A percentile compares a stretch with the other conserved stretches of the same genome.
These are phyloP conservation scores for Mortierella sp. DNA, from an alignment of 371 early-diverging fungal genomes.

Conservation along the genomic window DNA sequence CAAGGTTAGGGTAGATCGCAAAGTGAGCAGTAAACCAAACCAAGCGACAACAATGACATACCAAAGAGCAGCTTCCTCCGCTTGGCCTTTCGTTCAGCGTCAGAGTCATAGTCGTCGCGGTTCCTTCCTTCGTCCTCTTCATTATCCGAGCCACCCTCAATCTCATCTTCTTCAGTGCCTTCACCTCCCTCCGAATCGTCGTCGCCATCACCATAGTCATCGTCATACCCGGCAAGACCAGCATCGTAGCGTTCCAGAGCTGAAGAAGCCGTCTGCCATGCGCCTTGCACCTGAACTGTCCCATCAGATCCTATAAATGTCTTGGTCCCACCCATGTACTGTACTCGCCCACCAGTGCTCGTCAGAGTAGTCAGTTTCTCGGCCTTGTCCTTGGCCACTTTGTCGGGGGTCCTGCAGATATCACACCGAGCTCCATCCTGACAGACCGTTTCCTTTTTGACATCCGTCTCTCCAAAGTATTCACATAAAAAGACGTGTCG, in stretches of 20 bases:
- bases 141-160: background rate
- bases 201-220: conserved; percentile 17
- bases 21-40: background rate
- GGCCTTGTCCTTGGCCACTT: conserved; percentile 37
- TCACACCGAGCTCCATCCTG: conserved; percentile 41
- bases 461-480: conserved; percentile 91
- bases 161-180: conserved; percentile 6
- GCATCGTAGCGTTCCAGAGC: conserved; percentile 44
- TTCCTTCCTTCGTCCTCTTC: conserved; percentile 12
- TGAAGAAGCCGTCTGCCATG: conserved; percentile 23
- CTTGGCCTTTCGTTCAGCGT: conserved; percentile 38
- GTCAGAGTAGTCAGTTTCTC: conserved; percentile 23
- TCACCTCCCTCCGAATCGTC: background rate
- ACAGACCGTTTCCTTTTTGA: conserved; percentile 31
- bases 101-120: conserved; percentile 30
- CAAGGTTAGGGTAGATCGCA: background rate
- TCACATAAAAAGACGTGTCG: conserved; percentile 89
- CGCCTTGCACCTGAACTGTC: conserved; percentile 27
- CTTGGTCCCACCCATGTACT: conserved; percentile 34
- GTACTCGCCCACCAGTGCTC: conserved; percentile 13
- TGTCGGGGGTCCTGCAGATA: conserved; percentile 50
- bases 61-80: conserved; percentile 54
- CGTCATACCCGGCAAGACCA: conserved; percentile 32
- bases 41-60: conserved; percentile 13
- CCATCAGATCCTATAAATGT: conserved; percentile 32